Percentiles rank a stretch among this genome's conserved stretches.
phyloP scores from a whole-genome alignment of 2,329 filamentous ascomycete species.

The Stemphylium beticola region DNA sequence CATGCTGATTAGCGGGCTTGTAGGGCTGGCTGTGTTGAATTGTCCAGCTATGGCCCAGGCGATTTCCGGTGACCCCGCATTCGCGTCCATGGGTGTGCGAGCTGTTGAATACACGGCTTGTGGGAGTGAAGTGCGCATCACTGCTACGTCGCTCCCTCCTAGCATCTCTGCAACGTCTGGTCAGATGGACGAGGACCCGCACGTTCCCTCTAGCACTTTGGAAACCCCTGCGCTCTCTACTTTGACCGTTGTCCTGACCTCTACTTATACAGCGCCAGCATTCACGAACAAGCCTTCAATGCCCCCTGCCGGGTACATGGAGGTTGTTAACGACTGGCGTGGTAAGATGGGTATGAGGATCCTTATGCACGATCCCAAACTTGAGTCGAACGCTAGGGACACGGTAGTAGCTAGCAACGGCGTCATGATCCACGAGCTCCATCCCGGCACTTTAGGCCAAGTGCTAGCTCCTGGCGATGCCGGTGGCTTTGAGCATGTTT shows the following conservation, averaged over 20 bases:
- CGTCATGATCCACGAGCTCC: constrained; percentile 19
- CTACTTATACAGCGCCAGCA: background rate
- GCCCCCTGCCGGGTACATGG: constrained; percentile 30
- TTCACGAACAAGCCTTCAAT: constrained; percentile 15
- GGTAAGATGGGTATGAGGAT: constrained; percentile 11
- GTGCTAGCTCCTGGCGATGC: constrained; percentile 14
- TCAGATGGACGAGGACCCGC: background rate
- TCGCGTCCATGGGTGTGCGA: too few species aligned
- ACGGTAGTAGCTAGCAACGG: constrained; percentile 3
- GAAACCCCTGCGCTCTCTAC: constrained; percentile 3
- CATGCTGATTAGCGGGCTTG: too few species aligned
- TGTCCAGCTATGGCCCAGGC: too few species aligned
- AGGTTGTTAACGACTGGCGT: constrained; percentile 30
- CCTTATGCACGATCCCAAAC: constrained; percentile 23
- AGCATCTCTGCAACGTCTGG: background rate
- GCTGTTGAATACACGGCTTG: background rate
- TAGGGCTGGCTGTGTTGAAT: too few species aligned
- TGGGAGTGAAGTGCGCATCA: background rate
- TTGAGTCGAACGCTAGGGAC: background rate
- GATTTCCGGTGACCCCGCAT: too few species aligned
- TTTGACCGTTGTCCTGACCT: too few species aligned
- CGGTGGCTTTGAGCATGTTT: constrained; percentile 12
- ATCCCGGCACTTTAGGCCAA: constrained; percentile 14
- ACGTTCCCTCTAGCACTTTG: background rate
- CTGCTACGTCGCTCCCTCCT: background rate